Base-by-base conservation (phyloP, 495 filamentous ascomycete species). In the Penicillium manginii region DNA sequence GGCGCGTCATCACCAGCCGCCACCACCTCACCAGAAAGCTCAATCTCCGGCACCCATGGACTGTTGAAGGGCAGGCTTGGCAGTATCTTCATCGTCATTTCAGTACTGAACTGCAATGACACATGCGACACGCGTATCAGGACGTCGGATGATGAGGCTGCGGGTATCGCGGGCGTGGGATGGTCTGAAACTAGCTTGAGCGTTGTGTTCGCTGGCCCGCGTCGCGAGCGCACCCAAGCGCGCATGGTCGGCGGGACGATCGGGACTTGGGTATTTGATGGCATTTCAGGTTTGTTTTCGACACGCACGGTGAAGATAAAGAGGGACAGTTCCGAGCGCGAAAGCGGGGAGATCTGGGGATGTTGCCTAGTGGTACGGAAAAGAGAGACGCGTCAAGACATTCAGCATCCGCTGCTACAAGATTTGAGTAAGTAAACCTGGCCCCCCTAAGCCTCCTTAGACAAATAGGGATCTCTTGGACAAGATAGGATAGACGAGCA, bases 61-160 rank as follows among this genome's bases (percentile, higher is more conserved):
- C 52, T 10, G 48, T 32, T 62, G 33, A 66, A 49, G 18, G 63
- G 59, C 17, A 61, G 29, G 18, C 29, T 42, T 3, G 63, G 63
- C 2, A 62, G 29, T 26, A 21, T 35, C 5, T 54, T 59, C 55
- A 66, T 56, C 10, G 54, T 9, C 4, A 55, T 7, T 40, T 62
- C 48, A 3, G 26, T 54, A 23, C 56, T 66, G 19, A 50, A 56
- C 33, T 62, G 60, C 14, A 66, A 43, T 23, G 63, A 53, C 46
- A 66, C 63, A 35, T 66, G 52, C 18, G 63, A 66, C 17, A 62
- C 55, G 55, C 63, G 63, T 12, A 66, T 60, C 42, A 66, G 48
- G 9, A 66, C 50, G 43, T 66, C 63, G 42, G 52, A 4, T 6
- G 60, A 63, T 14, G 51, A 52, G 5, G 32, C n/a, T 17, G 52